These are phyloP conservation scores for Aspergillus awamori DNA, from an alignment of 2,329 filamentous ascomycete genomes.

Conservation along the genomic window DNA sequence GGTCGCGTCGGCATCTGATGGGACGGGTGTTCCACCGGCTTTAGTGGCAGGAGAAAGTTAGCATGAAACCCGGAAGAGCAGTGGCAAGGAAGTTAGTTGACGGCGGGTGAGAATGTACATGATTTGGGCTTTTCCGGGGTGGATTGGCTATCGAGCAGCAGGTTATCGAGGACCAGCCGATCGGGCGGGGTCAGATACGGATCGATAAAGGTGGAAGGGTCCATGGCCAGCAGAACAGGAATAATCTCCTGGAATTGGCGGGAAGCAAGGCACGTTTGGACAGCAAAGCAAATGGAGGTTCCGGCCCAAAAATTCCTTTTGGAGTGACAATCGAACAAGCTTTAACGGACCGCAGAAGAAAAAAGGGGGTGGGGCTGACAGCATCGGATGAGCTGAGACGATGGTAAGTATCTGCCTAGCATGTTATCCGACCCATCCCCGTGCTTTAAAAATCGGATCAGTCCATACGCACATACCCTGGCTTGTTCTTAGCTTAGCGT, in stretches of 20 bases:
- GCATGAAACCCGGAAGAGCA: neutral
- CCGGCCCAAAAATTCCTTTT: neutral
- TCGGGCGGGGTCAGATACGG: slow-evolving; percentile 44
- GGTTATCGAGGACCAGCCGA: slow-evolving; percentile 41
- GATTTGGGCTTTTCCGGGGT: neutral
- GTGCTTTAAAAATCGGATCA: too few species aligned
- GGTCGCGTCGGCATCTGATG: slow-evolving; percentile 21
- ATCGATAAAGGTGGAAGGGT: slow-evolving; percentile 34
- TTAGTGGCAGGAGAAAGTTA: slow-evolving; percentile 14
- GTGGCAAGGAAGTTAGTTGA: neutral
- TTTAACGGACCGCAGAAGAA: neutral
- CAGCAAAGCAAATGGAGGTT: neutral
- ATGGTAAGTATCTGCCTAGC: too few species aligned
- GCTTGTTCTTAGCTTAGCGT: too few species aligned
- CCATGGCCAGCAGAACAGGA: slow-evolving; percentile 22
- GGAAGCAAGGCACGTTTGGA: neutral
- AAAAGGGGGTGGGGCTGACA: slow-evolving; percentile 2
- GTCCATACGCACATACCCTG: too few species aligned
- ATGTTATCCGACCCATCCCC: too few species aligned
- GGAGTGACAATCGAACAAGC: slow-evolving; percentile 3
- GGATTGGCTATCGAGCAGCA: slow-evolving; percentile 36
- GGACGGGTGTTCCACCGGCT: slow-evolving; percentile 3
- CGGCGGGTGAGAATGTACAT: neutral
- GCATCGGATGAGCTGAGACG: neutral
- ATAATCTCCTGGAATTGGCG: neutral